phyloP scores from a whole-genome alignment of 495 filamentous ascomycete species.

The Eremomyces bilateralis region DNA sequence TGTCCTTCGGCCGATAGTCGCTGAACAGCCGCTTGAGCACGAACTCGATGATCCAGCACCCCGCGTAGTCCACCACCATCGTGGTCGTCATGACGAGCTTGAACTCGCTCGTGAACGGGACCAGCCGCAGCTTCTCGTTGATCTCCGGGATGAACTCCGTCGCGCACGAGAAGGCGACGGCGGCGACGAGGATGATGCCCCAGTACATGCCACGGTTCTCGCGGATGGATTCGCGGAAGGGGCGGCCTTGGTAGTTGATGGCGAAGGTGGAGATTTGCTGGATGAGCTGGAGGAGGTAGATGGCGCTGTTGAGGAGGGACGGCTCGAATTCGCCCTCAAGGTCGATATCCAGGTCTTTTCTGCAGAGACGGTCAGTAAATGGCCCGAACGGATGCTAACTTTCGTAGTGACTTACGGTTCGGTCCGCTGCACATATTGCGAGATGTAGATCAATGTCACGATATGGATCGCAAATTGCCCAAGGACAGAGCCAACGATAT shows the following conservation, averaged over 20 bases:
- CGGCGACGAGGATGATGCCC: conserved; percentile 73
- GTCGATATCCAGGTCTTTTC: conserved; percentile 52
- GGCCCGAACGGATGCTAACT: neutral
- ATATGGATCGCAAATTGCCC: conserved; percentile 97
- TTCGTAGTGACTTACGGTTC: conserved; percentile 42
- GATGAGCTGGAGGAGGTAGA: conserved; percentile 95
- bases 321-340: conserved; percentile 90
- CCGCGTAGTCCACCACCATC: conserved; percentile 78
- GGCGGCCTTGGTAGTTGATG: conserved; percentile 97
- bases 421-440: conserved; percentile 60
- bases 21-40: conserved; percentile 70
- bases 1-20: conserved; percentile 86
- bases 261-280: conserved; percentile 99
- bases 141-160: conserved; percentile 92
- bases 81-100: conserved; percentile 62
- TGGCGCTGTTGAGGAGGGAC: conserved; percentile 84
- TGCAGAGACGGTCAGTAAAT: conserved; percentile 14
- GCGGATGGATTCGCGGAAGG: conserved; percentile 84
- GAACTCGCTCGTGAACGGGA: conserved; percentile 82
- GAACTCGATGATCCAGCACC: conserved; percentile 78
- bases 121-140: conserved; percentile 79
- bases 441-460: conserved; percentile 81
- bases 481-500: conserved; percentile 95
- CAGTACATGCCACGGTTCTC: conserved; percentile 98
- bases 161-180: conserved; percentile 82